A percentile compares a stretch with the other conserved stretches of the same genome.
phyloP scores from a whole-genome alignment of 2,329 filamentous ascomycete genomes.

The Colletotrichum melonis region DNA sequence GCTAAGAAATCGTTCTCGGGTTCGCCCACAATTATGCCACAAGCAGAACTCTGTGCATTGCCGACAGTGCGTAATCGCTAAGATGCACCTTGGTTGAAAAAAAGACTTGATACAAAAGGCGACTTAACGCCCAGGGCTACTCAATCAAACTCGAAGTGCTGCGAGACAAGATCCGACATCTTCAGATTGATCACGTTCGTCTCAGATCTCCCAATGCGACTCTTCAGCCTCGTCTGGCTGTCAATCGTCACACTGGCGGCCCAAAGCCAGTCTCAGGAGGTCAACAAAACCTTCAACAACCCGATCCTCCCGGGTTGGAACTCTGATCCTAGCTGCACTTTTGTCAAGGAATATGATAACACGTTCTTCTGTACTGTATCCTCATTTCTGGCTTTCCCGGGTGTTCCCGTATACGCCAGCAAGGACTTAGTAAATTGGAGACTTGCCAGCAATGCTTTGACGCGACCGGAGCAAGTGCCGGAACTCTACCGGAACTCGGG shows the following conservation, averaged over 20 bases:
- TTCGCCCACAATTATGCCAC: background rate
- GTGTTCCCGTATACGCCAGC: constrained; percentile 64
- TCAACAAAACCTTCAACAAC: constrained; percentile 44
- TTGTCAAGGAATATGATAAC: constrained; percentile 50
- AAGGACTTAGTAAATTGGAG: constrained; percentile 63
- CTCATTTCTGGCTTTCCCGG: constrained; percentile 64
- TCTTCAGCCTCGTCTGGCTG: constrained; percentile 18
- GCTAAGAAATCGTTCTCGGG: background rate
- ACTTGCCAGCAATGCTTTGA: constrained; percentile 53
- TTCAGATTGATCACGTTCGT: too few species aligned
- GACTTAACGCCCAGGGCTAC: too few species aligned
- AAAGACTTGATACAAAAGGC: too few species aligned
- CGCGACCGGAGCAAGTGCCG: constrained; percentile 53
- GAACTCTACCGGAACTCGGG: constrained; percentile 26
- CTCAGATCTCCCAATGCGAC: background rate
- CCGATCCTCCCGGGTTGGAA: constrained; percentile 62
- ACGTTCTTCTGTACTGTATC: constrained; percentile 64
- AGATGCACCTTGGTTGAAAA: too few species aligned
- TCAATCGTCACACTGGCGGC: constrained; percentile 6
- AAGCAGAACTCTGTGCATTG: background rate
- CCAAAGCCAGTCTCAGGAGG: background rate
- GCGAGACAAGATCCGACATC: too few species aligned
- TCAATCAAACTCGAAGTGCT: too few species aligned
- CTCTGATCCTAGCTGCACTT: constrained; percentile 58
- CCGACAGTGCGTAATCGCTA: background rate